phyloP scores from a whole-genome alignment of 148 eudicot genomes.

The Nepenthes mirabilis region DNA sequence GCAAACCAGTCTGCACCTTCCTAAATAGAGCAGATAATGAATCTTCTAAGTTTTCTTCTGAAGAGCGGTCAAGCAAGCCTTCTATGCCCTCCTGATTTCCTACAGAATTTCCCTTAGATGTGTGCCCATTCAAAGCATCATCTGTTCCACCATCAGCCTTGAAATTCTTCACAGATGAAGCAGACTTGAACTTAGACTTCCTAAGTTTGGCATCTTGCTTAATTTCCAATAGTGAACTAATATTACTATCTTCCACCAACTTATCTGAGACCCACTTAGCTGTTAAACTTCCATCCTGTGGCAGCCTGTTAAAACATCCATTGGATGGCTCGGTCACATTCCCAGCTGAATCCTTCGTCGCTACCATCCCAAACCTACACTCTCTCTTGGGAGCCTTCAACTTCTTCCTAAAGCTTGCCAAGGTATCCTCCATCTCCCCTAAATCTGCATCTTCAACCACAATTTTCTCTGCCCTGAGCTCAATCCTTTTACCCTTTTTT shows the following conservation, averaged over 20 bases:
- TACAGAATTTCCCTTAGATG: conserved; percentile 8
- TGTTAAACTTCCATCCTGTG: conserved; percentile 14
- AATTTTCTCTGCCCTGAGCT: conserved; percentile 16
- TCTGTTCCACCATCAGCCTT: conserved; percentile 5
- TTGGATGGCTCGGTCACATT: conserved; percentile 15
- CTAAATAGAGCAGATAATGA: conserved; percentile 51
- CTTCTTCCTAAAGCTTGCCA: conserved; percentile 84
- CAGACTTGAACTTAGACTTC: conserved; percentile 12
- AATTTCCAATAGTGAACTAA: not conserved
- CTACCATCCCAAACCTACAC: conserved; percentile 15
- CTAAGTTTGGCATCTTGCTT: conserved; percentile 17
- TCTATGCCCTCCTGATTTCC: conserved; percentile 16
- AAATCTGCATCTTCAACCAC: conserved; percentile 28
- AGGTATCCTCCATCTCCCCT: conserved; percentile 85
- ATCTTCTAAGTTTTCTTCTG: conserved; percentile 40
- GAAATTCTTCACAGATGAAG: conserved; percentile 12
- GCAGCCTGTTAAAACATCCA: conserved; percentile 13
- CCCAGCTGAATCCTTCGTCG: conserved; percentile 12
- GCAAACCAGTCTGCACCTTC: conserved; percentile 47
- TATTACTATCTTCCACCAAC: conserved; percentile 4
- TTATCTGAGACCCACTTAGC: conserved; percentile 4
- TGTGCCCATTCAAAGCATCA: conserved; percentile 10
- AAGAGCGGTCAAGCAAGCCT: conserved; percentile 10
- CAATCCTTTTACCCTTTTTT: conserved; percentile 22
- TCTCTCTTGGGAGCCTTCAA: conserved; percentile 78